Conservation (phyloP, 306 rosid genomes). For the Glycine soja region DNA sequence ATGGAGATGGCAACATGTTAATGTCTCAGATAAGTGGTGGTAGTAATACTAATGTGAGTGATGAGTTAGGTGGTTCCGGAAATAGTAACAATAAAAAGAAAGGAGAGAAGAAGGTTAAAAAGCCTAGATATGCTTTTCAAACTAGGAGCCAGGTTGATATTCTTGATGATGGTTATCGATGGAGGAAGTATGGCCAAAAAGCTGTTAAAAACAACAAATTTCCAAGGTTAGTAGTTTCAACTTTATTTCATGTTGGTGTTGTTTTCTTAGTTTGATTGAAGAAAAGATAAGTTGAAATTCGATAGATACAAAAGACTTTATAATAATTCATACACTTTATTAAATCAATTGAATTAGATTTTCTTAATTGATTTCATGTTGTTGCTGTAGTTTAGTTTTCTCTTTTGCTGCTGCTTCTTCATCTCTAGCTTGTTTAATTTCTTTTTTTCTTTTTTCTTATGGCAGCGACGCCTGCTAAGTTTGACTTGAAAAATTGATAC, state of each 20-base stretch:
- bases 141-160: constrained; percentile 82
- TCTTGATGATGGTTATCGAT: constrained; percentile 84
- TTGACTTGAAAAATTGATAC: constrained; percentile 38
- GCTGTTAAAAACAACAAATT: constrained; percentile 80
- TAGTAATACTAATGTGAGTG: constrained; percentile 7
- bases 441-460: background rate
- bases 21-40: constrained; percentile 27
- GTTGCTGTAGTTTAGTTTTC: background rate
- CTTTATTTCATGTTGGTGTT: background rate
- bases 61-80: constrained; percentile 15
- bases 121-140: constrained; percentile 80
- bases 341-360: no score
- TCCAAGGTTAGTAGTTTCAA: constrained; percentile 61
- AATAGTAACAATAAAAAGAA: constrained; percentile 43
- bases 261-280: background rate
- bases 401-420: background rate
- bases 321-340: no score
- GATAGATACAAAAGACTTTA: no score
- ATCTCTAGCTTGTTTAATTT: background rate
- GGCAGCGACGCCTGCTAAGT: constrained; percentile 14
- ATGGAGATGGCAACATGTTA: background rate
- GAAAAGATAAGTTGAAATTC: no score
- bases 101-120: constrained; percentile 57
- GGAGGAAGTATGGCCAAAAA: constrained; percentile 93
- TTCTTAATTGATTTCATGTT: background rate